Base-by-base conservation (phyloP, 1,284 basidiomycete genomes). In the Pyrrhoderma lamaoense region DNA sequence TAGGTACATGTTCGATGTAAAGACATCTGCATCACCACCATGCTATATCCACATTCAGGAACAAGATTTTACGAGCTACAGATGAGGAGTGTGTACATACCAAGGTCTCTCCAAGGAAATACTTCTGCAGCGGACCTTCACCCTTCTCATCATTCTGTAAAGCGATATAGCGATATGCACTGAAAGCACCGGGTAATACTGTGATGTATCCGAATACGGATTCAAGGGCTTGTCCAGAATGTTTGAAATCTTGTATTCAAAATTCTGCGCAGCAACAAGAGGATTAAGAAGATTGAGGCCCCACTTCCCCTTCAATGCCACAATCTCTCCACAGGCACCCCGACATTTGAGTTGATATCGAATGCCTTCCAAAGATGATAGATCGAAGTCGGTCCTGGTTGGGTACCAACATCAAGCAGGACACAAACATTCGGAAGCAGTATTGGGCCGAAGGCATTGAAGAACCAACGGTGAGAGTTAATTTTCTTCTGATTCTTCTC, bases 201-300 rank as follows among this genome's bases (percentile, higher is more conserved):
- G 90, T 93, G 16, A 93, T 89, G 58, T 97, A 98, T 49, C 94
- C 95, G 63, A 98, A 98, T 57, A 84, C 86, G 61, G 89, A 93
- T 68, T 98, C 94, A 43, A 95, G 75, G 2, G 94, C 67, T 95
- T 93, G 64, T 93, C 89, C 22, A 94, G 74, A 61, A 96, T 95
- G 67, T 94, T 94, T 35, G 89, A 93, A 88, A 94, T 94, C 71
- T 92, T 97, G 73, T 98, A 98, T 70, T 99, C 95, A 62, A 99
- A 98, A 69, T 98, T 98, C 67, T 98, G 95, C 19, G 92, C 91
- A 8, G 93, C 93, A 25, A 94, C 82, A 42, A 98, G 74, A 11
- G 95, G 95, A 62, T 98, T 99, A 55, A 98, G 64, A 34, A 99
- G 77, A 65, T 96, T 95, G 67, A 72, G 85, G 23, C 95, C 94